Percentiles rank a stretch among this genome's conserved stretches.
phyloP scores from a whole-genome alignment of 1,139 yeast species.

The Taphrina confusa region DNA sequence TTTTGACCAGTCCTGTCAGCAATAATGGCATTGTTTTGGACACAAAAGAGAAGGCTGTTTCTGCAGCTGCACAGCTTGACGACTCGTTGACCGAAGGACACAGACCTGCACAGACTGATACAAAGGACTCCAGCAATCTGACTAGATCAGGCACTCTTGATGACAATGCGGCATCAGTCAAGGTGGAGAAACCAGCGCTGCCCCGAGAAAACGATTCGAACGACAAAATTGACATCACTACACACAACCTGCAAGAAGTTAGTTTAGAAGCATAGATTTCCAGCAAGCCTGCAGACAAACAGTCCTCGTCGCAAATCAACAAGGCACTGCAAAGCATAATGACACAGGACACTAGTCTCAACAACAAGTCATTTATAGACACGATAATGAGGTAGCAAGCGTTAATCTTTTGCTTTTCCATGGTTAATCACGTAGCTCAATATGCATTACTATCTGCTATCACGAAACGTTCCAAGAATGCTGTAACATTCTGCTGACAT shows the following conservation, averaged over 20 bases:
- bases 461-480: too few relatives aligned
- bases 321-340: slow-evolving; percentile 4
- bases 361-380: neutral
- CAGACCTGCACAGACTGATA: too few relatives aligned
- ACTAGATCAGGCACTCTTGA: too few relatives aligned
- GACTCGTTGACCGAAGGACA: too few relatives aligned
- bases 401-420: too few relatives aligned
- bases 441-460: neutral
- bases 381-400: slow-evolving; percentile 6
- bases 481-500: too few relatives aligned
- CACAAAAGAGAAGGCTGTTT: neutral
- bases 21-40: neutral
- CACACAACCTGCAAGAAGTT: neutral
- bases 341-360: neutral
- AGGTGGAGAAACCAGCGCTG: too few relatives aligned
- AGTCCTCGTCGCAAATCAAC: too few relatives aligned
- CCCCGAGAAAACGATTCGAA: too few relatives aligned
- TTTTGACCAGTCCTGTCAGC: neutral
- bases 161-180: too few relatives aligned
- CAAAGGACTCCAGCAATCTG: too few relatives aligned
- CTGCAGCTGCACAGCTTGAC: neutral
- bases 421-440: slow-evolving; percentile 8
- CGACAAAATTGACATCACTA: neutral
- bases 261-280: neutral
- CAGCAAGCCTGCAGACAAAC: too few relatives aligned